A percentile compares a stretch with the other conserved stretches of the same genome.
phyloP scores from a whole-genome alignment of 2,329 filamentous ascomycete species.

The Pyrenochaeta sp. region DNA sequence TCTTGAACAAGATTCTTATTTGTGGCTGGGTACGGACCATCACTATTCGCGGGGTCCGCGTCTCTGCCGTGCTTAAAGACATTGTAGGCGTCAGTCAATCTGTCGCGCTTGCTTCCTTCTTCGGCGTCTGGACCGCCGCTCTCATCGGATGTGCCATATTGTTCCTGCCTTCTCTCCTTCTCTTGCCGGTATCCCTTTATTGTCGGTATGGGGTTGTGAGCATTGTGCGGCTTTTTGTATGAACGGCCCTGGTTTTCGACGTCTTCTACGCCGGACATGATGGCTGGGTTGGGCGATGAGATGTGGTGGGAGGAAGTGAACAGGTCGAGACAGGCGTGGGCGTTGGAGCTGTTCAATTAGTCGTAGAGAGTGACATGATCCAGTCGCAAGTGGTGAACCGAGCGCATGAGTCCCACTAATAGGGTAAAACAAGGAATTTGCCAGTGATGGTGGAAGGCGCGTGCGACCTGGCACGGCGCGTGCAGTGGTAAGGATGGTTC shows the following conservation, averaged over 20 bases:
- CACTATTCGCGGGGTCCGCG: constrained; percentile 28
- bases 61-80: constrained; percentile 41
- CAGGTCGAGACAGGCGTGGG: constrained; percentile 1
- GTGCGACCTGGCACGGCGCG: no score
- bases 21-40: constrained; percentile 42
- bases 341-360: constrained; percentile 14
- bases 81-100: constrained; percentile 46
- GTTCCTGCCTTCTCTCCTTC: constrained; percentile 51
- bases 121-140: constrained; percentile 19
- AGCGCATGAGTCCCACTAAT: no score
- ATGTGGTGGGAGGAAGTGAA: not conserved
- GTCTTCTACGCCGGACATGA: constrained; percentile 54
- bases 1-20: constrained; percentile 47
- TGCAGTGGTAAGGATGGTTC: constrained; percentile 15
- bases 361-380: constrained; percentile 11
- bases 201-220: constrained; percentile 55
- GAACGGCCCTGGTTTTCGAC: constrained; percentile 45
- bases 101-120: constrained; percentile 42
- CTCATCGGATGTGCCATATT: constrained; percentile 34
- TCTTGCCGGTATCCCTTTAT: constrained; percentile 56
- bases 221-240: constrained; percentile 54
- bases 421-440: constrained; percentile 22
- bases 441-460: no score
- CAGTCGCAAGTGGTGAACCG: constrained; percentile 9
- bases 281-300: constrained; percentile 1